Conservation (phyloP, 495 filamentous ascomycete genomes). For the Podospora pseudocomata region DNA sequence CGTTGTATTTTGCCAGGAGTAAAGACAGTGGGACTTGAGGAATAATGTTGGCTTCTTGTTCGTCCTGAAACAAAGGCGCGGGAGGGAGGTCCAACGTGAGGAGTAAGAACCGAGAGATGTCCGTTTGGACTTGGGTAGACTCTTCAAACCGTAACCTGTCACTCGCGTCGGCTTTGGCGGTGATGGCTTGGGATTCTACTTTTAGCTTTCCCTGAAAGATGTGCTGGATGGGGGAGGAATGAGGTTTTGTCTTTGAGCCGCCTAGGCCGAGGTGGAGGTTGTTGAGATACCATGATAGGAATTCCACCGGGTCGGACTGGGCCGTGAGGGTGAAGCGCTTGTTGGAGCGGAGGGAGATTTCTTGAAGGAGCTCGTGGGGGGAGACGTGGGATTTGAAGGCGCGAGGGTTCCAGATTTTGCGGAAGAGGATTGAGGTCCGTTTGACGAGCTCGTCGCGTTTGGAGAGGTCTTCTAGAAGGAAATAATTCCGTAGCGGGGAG, state of each 20-base stretch:
- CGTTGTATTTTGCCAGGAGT: constrained; percentile 92
- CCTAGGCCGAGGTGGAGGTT: constrained; percentile 88
- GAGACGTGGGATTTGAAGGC: constrained; percentile 98
- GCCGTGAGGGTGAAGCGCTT: constrained; percentile 89
- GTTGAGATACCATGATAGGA: constrained; percentile 96
- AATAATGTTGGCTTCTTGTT: constrained; percentile 87
- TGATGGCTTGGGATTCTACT: constrained; percentile 92
- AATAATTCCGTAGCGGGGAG: constrained; percentile 82
- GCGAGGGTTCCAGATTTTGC: constrained; percentile 97
- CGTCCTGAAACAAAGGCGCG: constrained; percentile 95
- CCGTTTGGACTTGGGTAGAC: constrained; percentile 71
- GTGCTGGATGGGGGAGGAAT: constrained; percentile 75
- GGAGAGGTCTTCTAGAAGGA: constrained; percentile 78
- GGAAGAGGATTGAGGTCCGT: constrained; percentile 83
- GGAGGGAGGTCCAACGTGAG: constrained; percentile 90
- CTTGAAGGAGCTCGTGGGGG: constrained; percentile 93
- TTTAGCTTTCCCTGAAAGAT: constrained; percentile 91
- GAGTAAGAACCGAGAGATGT: constrained; percentile 76
- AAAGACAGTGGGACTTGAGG: constrained; percentile 89
- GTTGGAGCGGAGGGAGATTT: constrained; percentile 82
- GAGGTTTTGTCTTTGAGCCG: constrained; percentile 81
- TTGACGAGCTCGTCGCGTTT: constrained; percentile 56
- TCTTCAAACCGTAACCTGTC: constrained; percentile 94
- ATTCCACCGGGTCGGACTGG: constrained; percentile 94
- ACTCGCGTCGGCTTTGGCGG: constrained; percentile 79